Conservation (phyloP, 306 rosid species). For the Ormosia emarginata region DNA sequence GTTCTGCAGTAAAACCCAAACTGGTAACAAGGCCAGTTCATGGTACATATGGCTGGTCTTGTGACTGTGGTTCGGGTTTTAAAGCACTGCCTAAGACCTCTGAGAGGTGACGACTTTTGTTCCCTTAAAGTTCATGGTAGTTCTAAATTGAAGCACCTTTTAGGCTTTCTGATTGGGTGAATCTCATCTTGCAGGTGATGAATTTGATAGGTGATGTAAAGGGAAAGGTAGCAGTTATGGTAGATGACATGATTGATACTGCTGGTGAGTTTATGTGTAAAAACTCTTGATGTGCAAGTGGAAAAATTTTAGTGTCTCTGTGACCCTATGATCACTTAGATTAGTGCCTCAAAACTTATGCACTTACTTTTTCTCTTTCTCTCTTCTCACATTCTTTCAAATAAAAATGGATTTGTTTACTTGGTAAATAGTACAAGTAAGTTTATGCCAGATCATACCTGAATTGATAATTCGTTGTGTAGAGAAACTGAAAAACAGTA, state of each 20-base stretch:
- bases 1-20: not conserved
- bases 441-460: not conserved
- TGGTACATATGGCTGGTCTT: not conserved
- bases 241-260: constrained; percentile 96
- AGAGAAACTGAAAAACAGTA: not conserved
- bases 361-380: not conserved
- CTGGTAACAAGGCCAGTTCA: not conserved
- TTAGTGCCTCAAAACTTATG: not conserved
- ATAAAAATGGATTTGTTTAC: not conserved
- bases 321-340: not conserved
- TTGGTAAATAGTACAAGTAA: not conserved
- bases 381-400: not conserved
- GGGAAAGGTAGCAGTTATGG: constrained; percentile 97
- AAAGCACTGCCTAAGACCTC: not conserved
- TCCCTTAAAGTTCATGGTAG: not conserved
- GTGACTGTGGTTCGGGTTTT: not conserved
- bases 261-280: constrained; percentile 59
- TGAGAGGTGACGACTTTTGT: not conserved
- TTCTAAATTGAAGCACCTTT: not conserved
- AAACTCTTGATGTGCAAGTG: not conserved
- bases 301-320: not conserved
- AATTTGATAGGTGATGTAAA: constrained; percentile 92
- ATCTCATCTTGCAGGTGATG: constrained; percentile 71
- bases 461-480: not conserved
- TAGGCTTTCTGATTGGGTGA: constrained; percentile 9